Conservation (phyloP, 768 basidiomycete species). For the Omphalotus guepiniiformis region DNA sequence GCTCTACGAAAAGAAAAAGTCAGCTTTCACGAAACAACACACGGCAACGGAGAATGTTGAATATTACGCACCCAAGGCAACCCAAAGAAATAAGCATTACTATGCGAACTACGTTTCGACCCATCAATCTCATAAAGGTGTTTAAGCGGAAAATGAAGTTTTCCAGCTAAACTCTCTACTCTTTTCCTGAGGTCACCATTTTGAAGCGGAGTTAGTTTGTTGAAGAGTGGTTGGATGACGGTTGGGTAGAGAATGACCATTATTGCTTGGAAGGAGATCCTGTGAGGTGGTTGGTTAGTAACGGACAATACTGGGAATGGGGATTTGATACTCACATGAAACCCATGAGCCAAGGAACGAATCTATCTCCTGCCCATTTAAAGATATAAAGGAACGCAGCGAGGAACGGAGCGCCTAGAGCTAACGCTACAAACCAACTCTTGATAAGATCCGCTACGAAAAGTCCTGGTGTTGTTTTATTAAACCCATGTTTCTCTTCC, state of each 20-base stretch:
- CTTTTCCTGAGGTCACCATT: conserved; percentile 72
- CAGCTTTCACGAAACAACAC: not conserved
- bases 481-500: conserved; percentile 95
- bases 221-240: conserved; percentile 93
- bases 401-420: conserved; percentile 80
- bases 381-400: conserved; percentile 86
- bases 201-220: conserved; percentile 87
- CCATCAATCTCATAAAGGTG: conserved; percentile 97
- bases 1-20: conserved; percentile 40
- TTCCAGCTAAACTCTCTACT: conserved; percentile 72
- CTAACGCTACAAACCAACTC: conserved; percentile 65
- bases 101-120: conserved; percentile 91
- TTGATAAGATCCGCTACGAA: conserved; percentile 83
- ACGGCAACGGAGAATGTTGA: not conserved
- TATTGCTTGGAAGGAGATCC: conserved; percentile 76
- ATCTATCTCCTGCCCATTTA: conserved; percentile 89
- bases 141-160: conserved; percentile 90
- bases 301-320: no score
- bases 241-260: conserved; percentile 84
- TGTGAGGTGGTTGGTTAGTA: no score
- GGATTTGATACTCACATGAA: conserved; percentile 62
- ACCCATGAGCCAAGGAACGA: conserved; percentile 90
- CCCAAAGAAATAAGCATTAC: conserved; percentile 98
- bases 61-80: conserved; percentile 73
- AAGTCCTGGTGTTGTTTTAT: conserved; percentile 79